Base-by-base conservation (phyloP, 2,329 filamentous ascomycete genomes). In the Plectosphaerella plurivora region DNA sequence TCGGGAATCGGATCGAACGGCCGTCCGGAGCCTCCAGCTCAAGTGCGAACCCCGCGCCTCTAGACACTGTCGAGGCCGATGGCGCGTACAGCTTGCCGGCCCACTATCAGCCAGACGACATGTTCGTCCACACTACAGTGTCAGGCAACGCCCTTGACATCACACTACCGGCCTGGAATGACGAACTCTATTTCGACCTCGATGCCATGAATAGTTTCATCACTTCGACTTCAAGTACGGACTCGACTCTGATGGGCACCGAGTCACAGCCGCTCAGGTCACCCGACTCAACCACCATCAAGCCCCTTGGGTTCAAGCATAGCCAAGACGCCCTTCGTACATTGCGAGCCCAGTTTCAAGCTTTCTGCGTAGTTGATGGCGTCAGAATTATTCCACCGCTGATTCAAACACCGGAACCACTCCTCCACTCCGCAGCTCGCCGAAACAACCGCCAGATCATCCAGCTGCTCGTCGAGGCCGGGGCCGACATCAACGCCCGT, bases 401-500 rank as follows among this genome's bases (percentile, higher is more conserved):
- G 45, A 11, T 33, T 6, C 24, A 47, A n/a, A 14, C 8, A 12
- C 45, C 33, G 8, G 33, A 49, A 11, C 47, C 47, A n/a, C 47
- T 49, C 12, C 28, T 49, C 11, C 47, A 49, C n/a, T 15, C 47
- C 7, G 47, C 47, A 4, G 16, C 47, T 11, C 33, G 37, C 14
- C 15, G 24, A 5, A 28, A 28, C 18, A 49, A 49, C 16, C 8
- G 47, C 16, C 18, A 49, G 35, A 20, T 49, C 22, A 24, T 49
- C 7, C 28, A 49, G 20, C 41, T 49, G 47, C 37, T 49, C 10
- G 18, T 49, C 18, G 37, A 37, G 9, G 25, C 35, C 7, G 37
- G 37, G 2, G 47, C 47, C 33, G 47, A 49, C 33, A 39, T 49
- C 33, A 49, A 49, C 47, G 47, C 33, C 11, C 47, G 47, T 12